phyloP scores from a whole-genome alignment of 2,329 filamentous ascomycete genomes.

The Fusarium poae region DNA sequence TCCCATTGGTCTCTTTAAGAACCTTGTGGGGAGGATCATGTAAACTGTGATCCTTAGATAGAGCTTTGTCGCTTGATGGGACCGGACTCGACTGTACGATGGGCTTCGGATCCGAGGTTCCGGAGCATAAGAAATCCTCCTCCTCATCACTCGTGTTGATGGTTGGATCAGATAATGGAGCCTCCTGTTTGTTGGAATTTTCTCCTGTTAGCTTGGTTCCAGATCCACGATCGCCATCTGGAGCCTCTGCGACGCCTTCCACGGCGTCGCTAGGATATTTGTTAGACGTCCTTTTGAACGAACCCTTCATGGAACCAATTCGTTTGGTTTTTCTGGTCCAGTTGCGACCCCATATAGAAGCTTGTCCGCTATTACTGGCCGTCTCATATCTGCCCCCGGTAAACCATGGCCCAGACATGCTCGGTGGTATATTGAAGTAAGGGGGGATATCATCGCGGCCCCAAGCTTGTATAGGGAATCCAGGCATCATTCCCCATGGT shows the following conservation, averaged over 20 bases:
- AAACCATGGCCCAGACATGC: slow-evolving; percentile 24
- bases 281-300: slow-evolving; percentile 8
- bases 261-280: not conserved
- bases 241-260: not conserved
- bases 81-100: not conserved
- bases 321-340: slow-evolving; percentile 31
- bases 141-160: slow-evolving; percentile 42
- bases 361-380: slow-evolving; percentile 48
- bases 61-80: slow-evolving; percentile 1
- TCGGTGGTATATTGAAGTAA: slow-evolving; percentile 36
- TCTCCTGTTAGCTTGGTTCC: not conserved
- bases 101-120: slow-evolving; percentile 2
- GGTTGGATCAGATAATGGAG: not conserved
- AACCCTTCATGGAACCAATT: slow-evolving; percentile 39
- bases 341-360: slow-evolving; percentile 54
- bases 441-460: slow-evolving; percentile 42
- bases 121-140: slow-evolving; percentile 43
- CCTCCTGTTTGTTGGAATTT: not conserved
- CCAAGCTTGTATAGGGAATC: slow-evolving; percentile 32
- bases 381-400: slow-evolving; percentile 51
- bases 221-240: slow-evolving; percentile 7
- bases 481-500: slow-evolving; percentile 32
- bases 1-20: slow-evolving; percentile 7
- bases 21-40: not conserved
- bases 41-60: not conserved